Base-by-base conservation (phyloP, 306 rosid genomes). In the Fragaria vesca region DNA sequence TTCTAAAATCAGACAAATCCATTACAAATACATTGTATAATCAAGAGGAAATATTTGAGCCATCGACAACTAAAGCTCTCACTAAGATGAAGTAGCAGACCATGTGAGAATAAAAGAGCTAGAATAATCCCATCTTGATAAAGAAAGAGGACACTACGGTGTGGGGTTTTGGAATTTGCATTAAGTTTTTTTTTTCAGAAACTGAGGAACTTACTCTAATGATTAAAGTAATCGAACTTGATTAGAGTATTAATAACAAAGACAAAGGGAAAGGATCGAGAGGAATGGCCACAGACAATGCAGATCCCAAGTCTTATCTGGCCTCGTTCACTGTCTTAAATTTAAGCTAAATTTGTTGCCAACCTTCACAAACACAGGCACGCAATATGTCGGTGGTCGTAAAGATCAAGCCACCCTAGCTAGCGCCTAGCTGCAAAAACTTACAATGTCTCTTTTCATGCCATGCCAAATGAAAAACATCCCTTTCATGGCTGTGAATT, bases 251-350 rank as follows among this genome's bases (percentile, higher is more conserved):
- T 15, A 36, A 66, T 13, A 28, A 47, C n/a, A n/a, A 32, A 15
- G 17, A 50, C 60, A 47, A 6, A 21, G 6, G 40, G 47, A 80
- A 34, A 60, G 13, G 58, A 24, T n/a, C 10, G 32, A 54, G 50
- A 66, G 66, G 73, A 77, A 68, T 54, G 74, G 74, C 43, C 55
- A 54, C 75, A 26, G 65, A 75, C 72, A 60, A 69, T 9, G 58
- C 57, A 57, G 76, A 69, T 75, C 83, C 83, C 80, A 58, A 58
- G 76, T 80, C 72, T 55, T 18, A 46, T 74, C 69, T 74, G 74
- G 43, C 69, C 40, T 42, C 60, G 13, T 20, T 28, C 45, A 7
- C 6, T 16, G 20, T 17, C 51, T 43, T 32, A 50, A 40, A 50
- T 67, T 42, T 5, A 67, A 42, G 43, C 58, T 26, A 24, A 40